These are phyloP conservation scores for Russula dissimulans DNA, from an alignment of 768 basidiomycete genomes.

Conservation along the genomic window DNA sequence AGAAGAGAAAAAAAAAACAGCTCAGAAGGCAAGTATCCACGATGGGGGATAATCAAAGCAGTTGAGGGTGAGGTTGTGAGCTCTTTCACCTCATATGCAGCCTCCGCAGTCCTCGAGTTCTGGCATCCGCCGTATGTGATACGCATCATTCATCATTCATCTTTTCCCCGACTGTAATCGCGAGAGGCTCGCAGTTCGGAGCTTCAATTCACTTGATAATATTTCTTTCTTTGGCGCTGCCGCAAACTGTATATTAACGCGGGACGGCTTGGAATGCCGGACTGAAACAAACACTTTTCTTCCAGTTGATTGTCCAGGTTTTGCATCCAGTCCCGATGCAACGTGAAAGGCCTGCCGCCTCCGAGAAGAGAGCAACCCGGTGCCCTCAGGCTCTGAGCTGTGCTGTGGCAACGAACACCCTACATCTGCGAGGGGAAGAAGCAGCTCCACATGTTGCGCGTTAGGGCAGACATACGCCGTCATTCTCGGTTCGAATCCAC, in stretches of 20 bases:
- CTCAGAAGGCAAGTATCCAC: slow-evolving; percentile 8
- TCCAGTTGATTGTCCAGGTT: not conserved
- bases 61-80: not conserved
- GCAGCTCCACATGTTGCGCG: not conserved
- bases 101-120: no score
- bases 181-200: not conserved
- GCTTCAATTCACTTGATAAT: not conserved
- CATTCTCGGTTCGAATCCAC: slow-evolving; percentile 1
- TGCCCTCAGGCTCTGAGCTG: not conserved
- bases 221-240: not conserved
- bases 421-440: not conserved
- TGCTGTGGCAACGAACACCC: not conserved
- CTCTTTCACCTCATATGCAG: not conserved
- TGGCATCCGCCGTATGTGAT: not conserved
- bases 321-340: not conserved
- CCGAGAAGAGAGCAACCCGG: not conserved
- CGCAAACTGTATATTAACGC: not conserved
- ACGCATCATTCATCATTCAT: no score
- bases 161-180: not conserved
- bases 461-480: slow-evolving; percentile 1
- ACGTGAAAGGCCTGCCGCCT: not conserved
- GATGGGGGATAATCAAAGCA: not conserved
- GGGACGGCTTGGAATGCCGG: not conserved
- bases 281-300: no score
- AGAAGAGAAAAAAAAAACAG: slow-evolving; percentile 8